Conservation (phyloP, 306 rosid genomes). For the Lotus japonicus region DNA sequence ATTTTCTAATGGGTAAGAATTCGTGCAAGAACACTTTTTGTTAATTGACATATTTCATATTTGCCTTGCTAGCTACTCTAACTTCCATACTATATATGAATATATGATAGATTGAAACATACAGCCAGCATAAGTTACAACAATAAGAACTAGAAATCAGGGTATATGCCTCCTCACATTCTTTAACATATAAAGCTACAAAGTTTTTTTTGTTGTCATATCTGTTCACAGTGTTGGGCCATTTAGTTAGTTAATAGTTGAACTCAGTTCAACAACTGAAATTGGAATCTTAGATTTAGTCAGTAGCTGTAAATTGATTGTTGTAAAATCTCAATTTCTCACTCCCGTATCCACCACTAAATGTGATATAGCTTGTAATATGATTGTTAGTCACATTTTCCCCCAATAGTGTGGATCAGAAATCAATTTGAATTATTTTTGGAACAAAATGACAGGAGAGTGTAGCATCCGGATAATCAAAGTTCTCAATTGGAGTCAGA, state of each 20-base stretch:
- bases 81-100: neutral
- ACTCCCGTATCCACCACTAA: neutral
- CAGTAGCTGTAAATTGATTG: neutral
- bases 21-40: neutral
- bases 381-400: neutral
- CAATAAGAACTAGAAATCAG: neutral
- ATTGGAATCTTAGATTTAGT: neutral
- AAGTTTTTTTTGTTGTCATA: neutral
- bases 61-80: neutral
- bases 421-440: neutral
- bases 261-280: neutral
- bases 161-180: neutral
- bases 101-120: no score
- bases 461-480: neutral
- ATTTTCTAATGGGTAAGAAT: neutral
- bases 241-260: neutral
- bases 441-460: neutral
- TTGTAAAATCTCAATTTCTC: neutral
- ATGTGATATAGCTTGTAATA: neutral
- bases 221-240: no score
- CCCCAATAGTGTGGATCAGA: neutral
- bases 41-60: neutral
- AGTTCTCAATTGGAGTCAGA: constrained; percentile 4
- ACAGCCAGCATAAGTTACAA: no score
- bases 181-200: neutral